phyloP scores from a whole-genome alignment of 179 eudicot genomes.

The Drosera spatulata region DNA sequence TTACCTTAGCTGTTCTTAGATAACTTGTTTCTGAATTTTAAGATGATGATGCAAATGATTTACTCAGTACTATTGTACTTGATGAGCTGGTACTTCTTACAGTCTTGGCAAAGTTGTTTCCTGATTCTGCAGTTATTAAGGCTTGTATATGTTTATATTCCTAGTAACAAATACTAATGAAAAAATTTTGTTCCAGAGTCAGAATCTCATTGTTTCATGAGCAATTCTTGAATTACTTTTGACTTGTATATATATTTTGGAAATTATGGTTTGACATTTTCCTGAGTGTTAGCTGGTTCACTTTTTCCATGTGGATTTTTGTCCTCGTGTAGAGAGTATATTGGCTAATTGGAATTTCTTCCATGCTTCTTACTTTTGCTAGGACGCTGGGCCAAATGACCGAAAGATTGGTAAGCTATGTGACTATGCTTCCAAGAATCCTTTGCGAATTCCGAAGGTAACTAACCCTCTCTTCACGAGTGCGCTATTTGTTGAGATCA shows the following conservation, averaged over 20 bases:
- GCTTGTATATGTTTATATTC: not conserved
- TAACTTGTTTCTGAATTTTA: not conserved
- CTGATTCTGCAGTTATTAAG: too few species aligned
- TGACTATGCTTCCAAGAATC: constrained; percentile 76
- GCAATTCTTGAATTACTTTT: not conserved
- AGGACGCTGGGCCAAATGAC: constrained; percentile 85
- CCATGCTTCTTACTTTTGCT: constrained; percentile 3
- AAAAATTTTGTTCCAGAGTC: not conserved
- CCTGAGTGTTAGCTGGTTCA: not conserved
- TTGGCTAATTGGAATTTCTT: not conserved
- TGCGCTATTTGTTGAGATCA: too few species aligned
- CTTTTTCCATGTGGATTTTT: not conserved
- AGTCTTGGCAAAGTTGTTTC: too few species aligned
- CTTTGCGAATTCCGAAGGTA: constrained; percentile 82
- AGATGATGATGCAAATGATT: not conserved
- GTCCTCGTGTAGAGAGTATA: not conserved
- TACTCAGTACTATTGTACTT: too few species aligned
- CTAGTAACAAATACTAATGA: not conserved
- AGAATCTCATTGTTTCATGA: not conserved
- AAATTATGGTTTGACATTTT: too few species aligned
- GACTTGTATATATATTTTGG: not conserved
- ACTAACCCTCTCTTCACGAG: not conserved
- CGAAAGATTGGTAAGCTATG: constrained; percentile 83
- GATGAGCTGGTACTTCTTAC: too few species aligned
- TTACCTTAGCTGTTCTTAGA: not conserved